Evolutionary conservation across 768 basidiomycete species (phyloP).

Genomic region (Suillus tomentosus): DNA sequence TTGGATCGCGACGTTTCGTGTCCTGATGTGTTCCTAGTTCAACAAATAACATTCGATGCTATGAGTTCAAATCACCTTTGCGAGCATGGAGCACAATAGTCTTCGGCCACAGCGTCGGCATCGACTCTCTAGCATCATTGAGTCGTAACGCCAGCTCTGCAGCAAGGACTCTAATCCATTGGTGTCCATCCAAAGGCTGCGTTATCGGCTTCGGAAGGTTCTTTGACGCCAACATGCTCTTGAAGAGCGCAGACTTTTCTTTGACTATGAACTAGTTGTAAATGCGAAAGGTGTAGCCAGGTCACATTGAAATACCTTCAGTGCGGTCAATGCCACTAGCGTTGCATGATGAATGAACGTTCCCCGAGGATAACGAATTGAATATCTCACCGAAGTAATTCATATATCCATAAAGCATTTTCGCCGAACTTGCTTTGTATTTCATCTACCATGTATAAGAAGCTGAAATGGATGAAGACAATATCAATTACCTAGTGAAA

Average conservation of each 20-base stretch:
- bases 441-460: constrained; percentile 50
- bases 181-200: constrained; percentile 71
- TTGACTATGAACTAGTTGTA: constrained; percentile 58
- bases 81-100: constrained; percentile 79
- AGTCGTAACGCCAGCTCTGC: constrained; percentile 88
- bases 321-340: constrained; percentile 80
- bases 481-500: constrained; percentile 52
- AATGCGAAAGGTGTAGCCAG: constrained; percentile 4
- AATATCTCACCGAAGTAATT: constrained; percentile 71
- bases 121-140: constrained; percentile 72
- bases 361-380: background rate
- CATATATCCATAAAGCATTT: constrained; percentile 87
- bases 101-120: constrained; percentile 88
- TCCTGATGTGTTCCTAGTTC: constrained; percentile 43
- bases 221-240: constrained; percentile 97
- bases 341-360: constrained; percentile 6
- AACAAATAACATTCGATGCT: background rate
- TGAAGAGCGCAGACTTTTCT: constrained; percentile 75
- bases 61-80: constrained; percentile 49
- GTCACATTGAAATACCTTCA: constrained; percentile 59
- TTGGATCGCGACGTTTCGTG: constrained; percentile 72
- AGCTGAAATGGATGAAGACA: constrained; percentile 1
- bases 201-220: constrained; percentile 83
- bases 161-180: constrained; percentile 91
- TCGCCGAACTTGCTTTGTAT: constrained; percentile 84